Evolutionary conservation across 352 stramenopile genomes (phyloP).

Genomic region (Pythium utonaiense): DNA sequence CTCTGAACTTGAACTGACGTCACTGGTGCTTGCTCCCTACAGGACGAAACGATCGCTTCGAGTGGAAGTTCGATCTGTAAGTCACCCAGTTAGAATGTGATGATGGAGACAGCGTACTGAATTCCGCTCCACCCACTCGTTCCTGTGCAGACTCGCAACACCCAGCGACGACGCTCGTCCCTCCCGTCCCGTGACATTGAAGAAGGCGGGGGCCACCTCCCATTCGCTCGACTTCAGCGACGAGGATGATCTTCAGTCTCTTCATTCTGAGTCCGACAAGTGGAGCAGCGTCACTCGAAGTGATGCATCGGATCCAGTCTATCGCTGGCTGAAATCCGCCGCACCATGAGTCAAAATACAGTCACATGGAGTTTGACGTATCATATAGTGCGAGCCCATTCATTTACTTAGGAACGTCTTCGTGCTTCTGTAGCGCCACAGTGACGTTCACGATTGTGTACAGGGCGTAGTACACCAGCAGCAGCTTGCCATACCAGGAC

Average conservation of each 20-base stretch:
- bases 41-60: conserved; percentile 24
- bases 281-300: conserved; percentile 33
- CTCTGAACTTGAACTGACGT: not conserved
- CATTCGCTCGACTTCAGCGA: conserved; percentile 1
- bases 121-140: not conserved
- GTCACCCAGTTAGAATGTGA: not conserved
- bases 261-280: conserved; percentile 1
- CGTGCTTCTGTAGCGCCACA: conserved; percentile 31
- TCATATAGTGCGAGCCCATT: not conserved
- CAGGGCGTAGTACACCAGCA: conserved; percentile 60
- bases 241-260: conserved; percentile 3
- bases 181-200: not conserved
- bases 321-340: conserved; percentile 52
- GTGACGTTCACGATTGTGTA: conserved; percentile 74
- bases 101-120: not conserved
- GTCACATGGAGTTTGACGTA: not conserved
- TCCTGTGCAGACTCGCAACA: conserved; percentile 1
- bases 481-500: conserved; percentile 65
- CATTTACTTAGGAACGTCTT: conserved; percentile 4
- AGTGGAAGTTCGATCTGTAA: conserved; percentile 70
- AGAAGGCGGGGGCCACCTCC: not conserved
- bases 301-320: conserved; percentile 47
- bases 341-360: conserved; percentile 21
- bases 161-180: not conserved
- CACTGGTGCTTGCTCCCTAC: not conserved